These are phyloP conservation scores for Wickerhamomyces ciferrii DNA, from an alignment of 805 yeast genomes.

Conservation along the genomic window DNA sequence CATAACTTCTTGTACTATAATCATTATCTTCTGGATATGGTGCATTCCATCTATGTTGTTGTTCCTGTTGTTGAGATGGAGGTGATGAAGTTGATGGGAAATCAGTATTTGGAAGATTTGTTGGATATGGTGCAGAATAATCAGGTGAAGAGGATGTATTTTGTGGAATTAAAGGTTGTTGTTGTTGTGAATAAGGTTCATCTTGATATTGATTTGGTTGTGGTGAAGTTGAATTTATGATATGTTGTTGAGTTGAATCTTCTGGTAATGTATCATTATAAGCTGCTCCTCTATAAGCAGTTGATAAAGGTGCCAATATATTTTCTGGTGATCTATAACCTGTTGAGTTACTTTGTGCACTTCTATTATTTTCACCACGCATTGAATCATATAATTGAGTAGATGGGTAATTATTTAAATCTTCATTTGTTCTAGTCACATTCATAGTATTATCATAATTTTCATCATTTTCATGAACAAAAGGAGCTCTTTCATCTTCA, in stretches of 20 bases:
- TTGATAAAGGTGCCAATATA: constrained; percentile 14
- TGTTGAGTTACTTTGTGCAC: constrained; percentile 5
- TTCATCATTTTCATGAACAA: constrained; percentile 11
- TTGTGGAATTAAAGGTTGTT: background rate
- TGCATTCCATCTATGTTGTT: constrained; percentile 1
- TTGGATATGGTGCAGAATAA: constrained; percentile 15
- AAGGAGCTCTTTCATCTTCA: constrained; percentile 13
- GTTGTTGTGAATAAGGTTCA: too few relatives aligned
- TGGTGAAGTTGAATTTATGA: background rate
- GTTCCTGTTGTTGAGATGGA: background rate
- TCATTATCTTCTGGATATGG: constrained; percentile 14
- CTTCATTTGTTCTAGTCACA: constrained; percentile 11
- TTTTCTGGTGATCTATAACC: constrained; percentile 7
- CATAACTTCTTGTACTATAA: background rate
- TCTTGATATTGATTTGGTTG: background rate
- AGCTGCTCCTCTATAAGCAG: constrained; percentile 15
- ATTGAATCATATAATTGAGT: constrained; percentile 17
- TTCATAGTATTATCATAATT: constrained; percentile 10
- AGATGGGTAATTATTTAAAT: constrained; percentile 11
- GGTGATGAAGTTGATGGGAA: background rate
- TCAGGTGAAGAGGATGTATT: background rate
- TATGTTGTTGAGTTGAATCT: background rate
- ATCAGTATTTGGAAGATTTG: constrained; percentile 7
- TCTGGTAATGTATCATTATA: constrained; percentile 5
- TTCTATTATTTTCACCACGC: constrained; percentile 6